These are phyloP conservation scores for Neurospora sp. DNA, from an alignment of 2,329 filamentous ascomycete species.

Conservation along the genomic window DNA sequence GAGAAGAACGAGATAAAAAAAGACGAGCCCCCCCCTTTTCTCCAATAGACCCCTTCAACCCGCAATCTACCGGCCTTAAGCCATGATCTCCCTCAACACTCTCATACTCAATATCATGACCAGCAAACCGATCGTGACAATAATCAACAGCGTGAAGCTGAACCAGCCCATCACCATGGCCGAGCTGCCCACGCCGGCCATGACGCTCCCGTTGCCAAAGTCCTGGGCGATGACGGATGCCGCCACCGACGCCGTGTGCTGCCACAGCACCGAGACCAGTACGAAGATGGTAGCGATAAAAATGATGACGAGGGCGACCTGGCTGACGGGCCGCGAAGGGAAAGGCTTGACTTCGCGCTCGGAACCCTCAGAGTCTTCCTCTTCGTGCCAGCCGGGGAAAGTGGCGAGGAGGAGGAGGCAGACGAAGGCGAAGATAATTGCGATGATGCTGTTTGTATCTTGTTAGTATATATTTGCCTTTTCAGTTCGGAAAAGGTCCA, in stretches of 20 bases:
- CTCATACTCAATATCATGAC: conserved; percentile 95
- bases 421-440: conserved; percentile 93
- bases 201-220: conserved; percentile 80
- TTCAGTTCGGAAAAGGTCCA: no score
- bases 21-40: neutral
- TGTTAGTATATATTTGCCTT: conserved; percentile 7
- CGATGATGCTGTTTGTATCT: conserved; percentile 65
- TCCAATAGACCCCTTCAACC: neutral
- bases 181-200: conserved; percentile 79
- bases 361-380: conserved; percentile 68
- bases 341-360: conserved; percentile 91
- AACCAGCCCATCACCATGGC: conserved; percentile 99
- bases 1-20: neutral
- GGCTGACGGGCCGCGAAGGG: conserved; percentile 82
- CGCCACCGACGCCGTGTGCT: conserved; percentile 92
- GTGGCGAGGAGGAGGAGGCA: conserved; percentile 92
- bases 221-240: conserved; percentile 90
- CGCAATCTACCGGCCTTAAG: conserved; percentile 13
- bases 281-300: conserved; percentile 66
- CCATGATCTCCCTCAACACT: conserved; percentile 55
- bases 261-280: conserved; percentile 72
- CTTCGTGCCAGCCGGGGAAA: conserved; percentile 96
- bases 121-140: conserved; percentile 88
- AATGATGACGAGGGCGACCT: conserved; percentile 87
- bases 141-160: conserved; percentile 82